Evolutionary conservation across 73 alveolate genomes (phyloP), one percentile per base, ranked within the genome.

Genomic region (Paramecium pentaurelia): DNA sequence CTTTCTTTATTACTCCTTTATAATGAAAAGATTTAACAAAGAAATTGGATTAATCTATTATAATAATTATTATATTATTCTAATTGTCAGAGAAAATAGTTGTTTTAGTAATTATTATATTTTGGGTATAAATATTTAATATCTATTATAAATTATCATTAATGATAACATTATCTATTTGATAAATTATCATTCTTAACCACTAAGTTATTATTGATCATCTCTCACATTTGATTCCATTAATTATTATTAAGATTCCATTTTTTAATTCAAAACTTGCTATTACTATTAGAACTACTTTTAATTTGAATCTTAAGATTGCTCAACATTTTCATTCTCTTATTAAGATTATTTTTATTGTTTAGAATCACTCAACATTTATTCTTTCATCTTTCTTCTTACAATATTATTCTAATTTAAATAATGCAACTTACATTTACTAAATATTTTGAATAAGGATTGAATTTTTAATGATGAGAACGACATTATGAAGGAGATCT

Each of bases 381-480:
- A 32, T 37, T 73, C 87, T 73, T 40, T 73, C 87, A 73, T 73
- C 20, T 73, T 73, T 37, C 87, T 73, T 73, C 87, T 73, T 2
- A 73, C 87, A 73, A 73, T 73, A 4, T 73, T 37, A 73, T 73
- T 73, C 87, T 73, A 73, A 73, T n/a, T 73, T 37, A 40, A 1
- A 12, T 73, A 5, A 16, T 16, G 47, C 18, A 30, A 36, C 9
- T 30, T 73, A 73, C 87, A 73, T 73, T 73, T 0, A 37, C 37
- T 73, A 73, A 37, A 73, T 80, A 80, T 80, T 49, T 80, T 0
- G 91, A 80, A n/a, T 80, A 80, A 11, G 91, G 91, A 45, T 80
- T 80, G 16, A 80, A 80, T 47, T 80, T 80, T 34, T 80, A 49
- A 80, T 80, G 91, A 80, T 80, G 91, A 10, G 91, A 80, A 38